phyloP scores from a whole-genome alignment of 176 grass and related monocot genomes.

The Alopecurus myosuroides region DNA sequence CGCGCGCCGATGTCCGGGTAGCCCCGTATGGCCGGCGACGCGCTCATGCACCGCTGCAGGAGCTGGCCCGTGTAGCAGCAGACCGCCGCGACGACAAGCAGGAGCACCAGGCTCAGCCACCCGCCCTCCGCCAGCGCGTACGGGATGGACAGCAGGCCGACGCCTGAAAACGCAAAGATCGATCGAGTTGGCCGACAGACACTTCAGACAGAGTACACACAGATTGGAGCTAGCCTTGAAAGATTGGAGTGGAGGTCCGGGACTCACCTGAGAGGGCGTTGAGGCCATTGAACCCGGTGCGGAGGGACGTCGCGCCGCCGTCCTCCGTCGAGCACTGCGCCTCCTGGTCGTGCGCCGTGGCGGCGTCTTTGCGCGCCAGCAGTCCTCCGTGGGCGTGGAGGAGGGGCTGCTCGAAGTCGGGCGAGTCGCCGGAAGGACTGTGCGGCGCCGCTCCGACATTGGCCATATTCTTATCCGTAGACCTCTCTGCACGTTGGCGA shows the following conservation, averaged over 20 bases:
- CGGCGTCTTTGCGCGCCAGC: neutral
- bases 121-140: constrained; percentile 58
- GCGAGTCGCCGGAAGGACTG: neutral
- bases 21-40: constrained; percentile 13
- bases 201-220: no score
- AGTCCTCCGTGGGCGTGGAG: constrained; percentile 18
- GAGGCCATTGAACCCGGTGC: constrained; percentile 81
- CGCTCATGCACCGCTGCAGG: constrained; percentile 46
- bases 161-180: constrained; percentile 26
- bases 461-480: constrained; percentile 11
- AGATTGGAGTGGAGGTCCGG: neutral
- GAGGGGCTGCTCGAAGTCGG: constrained; percentile 19
- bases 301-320: constrained; percentile 40
- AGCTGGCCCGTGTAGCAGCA: constrained; percentile 71
- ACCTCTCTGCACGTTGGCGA: neutral
- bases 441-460: neutral
- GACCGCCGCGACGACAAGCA: constrained; percentile 24
- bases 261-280: constrained; percentile 63
- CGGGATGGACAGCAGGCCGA: constrained; percentile 55
- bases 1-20: constrained; percentile 55
- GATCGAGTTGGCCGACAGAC: neutral
- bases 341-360: constrained; percentile 23
- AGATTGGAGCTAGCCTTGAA: neutral
- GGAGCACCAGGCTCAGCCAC: constrained; percentile 42
- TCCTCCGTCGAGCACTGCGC: constrained; percentile 17